Conservation (phyloP, 2,329 filamentous ascomycete species). For the Coniochaeta sp. region DNA sequence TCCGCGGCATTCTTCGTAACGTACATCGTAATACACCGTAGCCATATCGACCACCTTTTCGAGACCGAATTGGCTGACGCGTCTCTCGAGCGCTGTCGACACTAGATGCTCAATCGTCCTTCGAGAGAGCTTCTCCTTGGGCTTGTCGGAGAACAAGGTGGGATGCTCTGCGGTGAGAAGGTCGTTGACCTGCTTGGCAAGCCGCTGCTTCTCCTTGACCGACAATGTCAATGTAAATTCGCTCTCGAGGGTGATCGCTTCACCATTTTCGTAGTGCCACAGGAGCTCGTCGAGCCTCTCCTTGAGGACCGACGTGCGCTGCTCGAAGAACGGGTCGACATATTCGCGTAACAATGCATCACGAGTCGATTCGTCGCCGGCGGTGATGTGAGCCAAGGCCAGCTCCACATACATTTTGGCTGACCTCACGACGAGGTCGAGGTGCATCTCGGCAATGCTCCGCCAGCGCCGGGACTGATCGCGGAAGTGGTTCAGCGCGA, state of each 20-base stretch:
- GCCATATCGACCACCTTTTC: slow-evolving; percentile 22
- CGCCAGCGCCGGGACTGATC: slow-evolving; percentile 30
- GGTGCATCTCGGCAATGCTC: slow-evolving; percentile 25
- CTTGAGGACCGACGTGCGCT: slow-evolving; percentile 17
- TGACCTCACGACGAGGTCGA: slow-evolving; percentile 20
- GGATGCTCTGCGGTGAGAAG: background rate
- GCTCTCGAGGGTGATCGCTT: slow-evolving; percentile 22
- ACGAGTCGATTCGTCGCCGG: slow-evolving; percentile 15
- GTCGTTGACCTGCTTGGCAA: background rate
- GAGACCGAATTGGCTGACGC: too few relatives aligned
- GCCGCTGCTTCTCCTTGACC: background rate
- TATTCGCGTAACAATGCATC: slow-evolving; percentile 13
- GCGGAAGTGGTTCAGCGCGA: slow-evolving; percentile 31
- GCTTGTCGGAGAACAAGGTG: slow-evolving; percentile 12
- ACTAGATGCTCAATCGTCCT: background rate
- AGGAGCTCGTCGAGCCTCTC: slow-evolving; percentile 32
- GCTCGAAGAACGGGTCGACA: slow-evolving; percentile 14
- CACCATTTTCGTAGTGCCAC: slow-evolving; percentile 24
- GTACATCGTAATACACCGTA: slow-evolving; percentile 5
- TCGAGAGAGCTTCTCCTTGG: background rate
- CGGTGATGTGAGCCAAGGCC: slow-evolving; percentile 24
- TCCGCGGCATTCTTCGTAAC: background rate
- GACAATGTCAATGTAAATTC: slow-evolving; percentile 17
- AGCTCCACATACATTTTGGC: slow-evolving; percentile 29
- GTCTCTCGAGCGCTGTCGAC: background rate